These are phyloP conservation scores for Diaporthe amygdali DNA, from an alignment of 2,329 filamentous ascomycete genomes.

Conservation along the genomic window DNA sequence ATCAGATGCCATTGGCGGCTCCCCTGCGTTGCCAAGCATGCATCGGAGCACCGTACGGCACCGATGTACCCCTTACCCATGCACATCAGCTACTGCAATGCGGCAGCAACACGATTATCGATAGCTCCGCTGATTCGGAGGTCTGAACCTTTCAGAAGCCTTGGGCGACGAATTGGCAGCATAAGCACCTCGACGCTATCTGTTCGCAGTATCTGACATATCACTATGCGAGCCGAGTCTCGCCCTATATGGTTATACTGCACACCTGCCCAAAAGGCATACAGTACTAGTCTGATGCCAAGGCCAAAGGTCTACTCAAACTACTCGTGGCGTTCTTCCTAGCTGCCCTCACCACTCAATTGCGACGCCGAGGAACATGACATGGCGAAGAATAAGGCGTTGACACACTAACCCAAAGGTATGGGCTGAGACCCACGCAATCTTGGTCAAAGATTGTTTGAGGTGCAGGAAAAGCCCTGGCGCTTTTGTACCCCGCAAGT, in stretches of 20 bases:
- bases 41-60: background rate
- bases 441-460: background rate
- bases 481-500: background rate
- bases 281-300: background rate
- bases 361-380: too few relatives aligned
- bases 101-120: slow-evolving; percentile 2
- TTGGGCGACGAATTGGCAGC: background rate
- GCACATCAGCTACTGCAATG: slow-evolving; percentile 18
- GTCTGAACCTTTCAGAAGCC: background rate
- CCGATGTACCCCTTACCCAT: background rate
- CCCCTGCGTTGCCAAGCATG: background rate
- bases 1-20: background rate
- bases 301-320: background rate
- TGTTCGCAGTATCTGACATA: background rate
- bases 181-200: background rate
- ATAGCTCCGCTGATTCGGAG: slow-evolving; percentile 4
- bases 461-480: background rate
- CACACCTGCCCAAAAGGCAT: background rate
- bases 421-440: background rate
- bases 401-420: too few relatives aligned
- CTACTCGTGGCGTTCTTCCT: background rate
- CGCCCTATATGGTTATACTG: background rate
- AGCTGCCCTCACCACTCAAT: background rate
- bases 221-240: background rate
- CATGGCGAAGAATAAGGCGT: too few relatives aligned